Conservation (phyloP, 75 land plant genomes). For the Pinus taeda region DNA sequence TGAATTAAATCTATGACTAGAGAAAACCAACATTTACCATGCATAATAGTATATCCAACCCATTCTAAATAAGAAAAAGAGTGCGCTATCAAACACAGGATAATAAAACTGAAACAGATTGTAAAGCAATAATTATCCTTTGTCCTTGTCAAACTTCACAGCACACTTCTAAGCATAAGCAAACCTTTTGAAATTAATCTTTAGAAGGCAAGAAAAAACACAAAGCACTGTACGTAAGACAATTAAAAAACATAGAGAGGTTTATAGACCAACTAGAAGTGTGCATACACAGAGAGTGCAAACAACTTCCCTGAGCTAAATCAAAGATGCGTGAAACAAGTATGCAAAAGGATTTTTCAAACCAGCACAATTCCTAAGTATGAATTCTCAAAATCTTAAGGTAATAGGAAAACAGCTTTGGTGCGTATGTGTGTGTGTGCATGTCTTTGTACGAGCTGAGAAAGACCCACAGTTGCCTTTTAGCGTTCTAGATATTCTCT, state of each 20-base stretch:
- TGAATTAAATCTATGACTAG: slow-evolving; percentile 1
- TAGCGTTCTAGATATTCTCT: no score
- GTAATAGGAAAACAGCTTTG: not conserved
- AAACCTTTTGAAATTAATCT: not conserved
- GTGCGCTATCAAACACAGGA: no score
- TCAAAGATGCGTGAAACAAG: not conserved
- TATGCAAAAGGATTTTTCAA: not conserved
- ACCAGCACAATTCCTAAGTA: not conserved
- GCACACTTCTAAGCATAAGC: no score
- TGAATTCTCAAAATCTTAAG: not conserved
- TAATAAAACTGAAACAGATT: no score
- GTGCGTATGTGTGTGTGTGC: no score
- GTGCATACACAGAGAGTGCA: not conserved
- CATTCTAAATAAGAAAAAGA: not conserved
- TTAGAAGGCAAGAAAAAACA: not conserved
- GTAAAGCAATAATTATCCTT: no score
- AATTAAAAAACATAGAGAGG: not conserved
- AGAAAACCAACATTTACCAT: not conserved
- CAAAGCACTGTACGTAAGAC: not conserved
- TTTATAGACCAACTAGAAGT: not conserved
- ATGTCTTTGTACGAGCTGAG: no score
- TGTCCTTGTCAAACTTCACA: no score
- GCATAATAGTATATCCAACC: not conserved
- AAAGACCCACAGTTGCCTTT: no score
- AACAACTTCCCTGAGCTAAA: not conserved